Base-by-base conservation (phyloP, 1,284 basidiomycete genomes). In the Coniophora puteana region DNA sequence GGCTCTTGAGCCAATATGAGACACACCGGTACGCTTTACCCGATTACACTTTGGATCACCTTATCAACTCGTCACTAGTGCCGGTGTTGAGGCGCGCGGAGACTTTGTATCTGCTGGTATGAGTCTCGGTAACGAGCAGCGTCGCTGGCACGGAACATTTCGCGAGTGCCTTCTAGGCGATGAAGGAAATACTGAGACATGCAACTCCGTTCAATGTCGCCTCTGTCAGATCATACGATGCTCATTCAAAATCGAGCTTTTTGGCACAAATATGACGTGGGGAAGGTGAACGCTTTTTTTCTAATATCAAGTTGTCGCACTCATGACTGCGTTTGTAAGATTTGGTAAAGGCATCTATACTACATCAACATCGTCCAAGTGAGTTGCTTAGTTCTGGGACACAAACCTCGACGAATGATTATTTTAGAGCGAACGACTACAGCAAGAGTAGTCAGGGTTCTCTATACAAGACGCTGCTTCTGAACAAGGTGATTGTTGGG, bases 401-500 rank as follows among this genome's bases (percentile, higher is more conserved):
- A 27, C 26, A 10, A 10, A 10, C 14, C 26, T 27, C 26, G 14
- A 14, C 26, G n/a, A n/a, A n/a, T n/a, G n/a, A n/a, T 27, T 27
- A 10, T 27, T 14, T 27, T 14, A 27, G 26, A 14, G 10, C 80
- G 16, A 76, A 83, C 41, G 79, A 82, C 53, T 83, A 83, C 51
- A 76, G 78, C n/a, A 65, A 61, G 31, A 83, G 81, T 45, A 64
- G 67, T 35, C 68, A 64, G 46, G 61, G 66, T 32, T 80, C 78
- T 0, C 52, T 57, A 10, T 59, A 73, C 41, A 83, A 81, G 51
- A 76, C 75, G 0, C 78, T 83, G 23, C 66, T 83, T 11, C 60
- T 83, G 39, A 83, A 81, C 59, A 81, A 80, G 52, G 80, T 83
- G 11, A 64, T 81, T 12, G 79, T 81, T 14, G 81, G 81, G 18